These are phyloP conservation scores for Sarcodon sp. DNA, from an alignment of 768 basidiomycete species.

Conservation along the genomic window DNA sequence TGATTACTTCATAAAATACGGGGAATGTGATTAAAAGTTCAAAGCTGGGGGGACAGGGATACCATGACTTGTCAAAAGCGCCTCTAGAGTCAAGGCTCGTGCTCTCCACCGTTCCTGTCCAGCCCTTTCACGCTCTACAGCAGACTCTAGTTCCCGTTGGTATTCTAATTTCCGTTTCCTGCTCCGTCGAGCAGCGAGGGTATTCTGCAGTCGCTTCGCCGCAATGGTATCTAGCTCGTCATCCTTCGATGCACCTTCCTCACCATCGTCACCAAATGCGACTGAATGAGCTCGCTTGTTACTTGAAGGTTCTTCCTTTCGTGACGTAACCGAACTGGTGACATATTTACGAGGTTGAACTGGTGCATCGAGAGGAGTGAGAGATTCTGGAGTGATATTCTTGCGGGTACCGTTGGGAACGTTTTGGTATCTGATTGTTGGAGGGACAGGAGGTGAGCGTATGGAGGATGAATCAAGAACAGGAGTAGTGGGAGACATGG, in stretches of 20 bases:
- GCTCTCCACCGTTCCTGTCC: constrained; percentile 50
- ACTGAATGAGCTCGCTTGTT: constrained; percentile 35
- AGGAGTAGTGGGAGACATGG: constrained; percentile 34
- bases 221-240: constrained; percentile 49
- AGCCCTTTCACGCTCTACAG: constrained; percentile 30
- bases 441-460: constrained; percentile 6
- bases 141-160: constrained; percentile 43
- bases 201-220: constrained; percentile 64
- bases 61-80: constrained; percentile 21
- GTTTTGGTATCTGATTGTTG: constrained; percentile 10
- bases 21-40: background rate
- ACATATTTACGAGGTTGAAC: constrained; percentile 58
- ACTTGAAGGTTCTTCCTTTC: constrained; percentile 57
- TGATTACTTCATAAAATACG: constrained; percentile 6
- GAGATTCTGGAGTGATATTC: constrained; percentile 40
- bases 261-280: constrained; percentile 29
- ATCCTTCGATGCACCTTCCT: constrained; percentile 25
- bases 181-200: constrained; percentile 64
- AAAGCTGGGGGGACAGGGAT: background rate
- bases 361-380: constrained; percentile 59
- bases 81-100: constrained; percentile 29
- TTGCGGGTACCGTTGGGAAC: constrained; percentile 48
- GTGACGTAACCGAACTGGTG: constrained; percentile 54
- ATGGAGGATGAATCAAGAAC: constrained; percentile 21
- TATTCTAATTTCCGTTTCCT: constrained; percentile 56